phyloP scores from a whole-genome alignment of 1,284 basidiomycete genomes.

The Amylostereum areolatum region DNA sequence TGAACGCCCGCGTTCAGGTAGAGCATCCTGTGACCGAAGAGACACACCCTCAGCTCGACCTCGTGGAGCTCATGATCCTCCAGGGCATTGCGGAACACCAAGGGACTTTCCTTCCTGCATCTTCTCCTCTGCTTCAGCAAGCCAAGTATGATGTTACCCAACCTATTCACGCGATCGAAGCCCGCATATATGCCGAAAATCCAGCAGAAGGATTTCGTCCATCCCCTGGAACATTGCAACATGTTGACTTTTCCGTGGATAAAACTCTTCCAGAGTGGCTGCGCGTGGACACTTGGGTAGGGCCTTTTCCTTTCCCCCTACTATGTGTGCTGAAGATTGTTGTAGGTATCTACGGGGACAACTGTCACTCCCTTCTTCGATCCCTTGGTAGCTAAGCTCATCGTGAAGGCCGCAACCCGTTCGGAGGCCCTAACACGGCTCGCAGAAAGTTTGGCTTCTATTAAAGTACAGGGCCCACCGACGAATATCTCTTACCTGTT shows the following conservation, averaged over 20 bases:
- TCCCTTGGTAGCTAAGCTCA: conserved; percentile 50
- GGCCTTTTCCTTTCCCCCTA: conserved; percentile 4
- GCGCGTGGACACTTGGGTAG: conserved; percentile 52
- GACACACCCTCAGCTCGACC: conserved; percentile 50
- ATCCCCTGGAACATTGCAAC: conserved; percentile 56
- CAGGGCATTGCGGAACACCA: conserved; percentile 39
- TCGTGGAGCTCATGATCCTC: conserved; percentile 62
- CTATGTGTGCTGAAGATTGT: neutral
- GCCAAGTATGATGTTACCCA: conserved; percentile 22
- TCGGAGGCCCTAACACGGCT: conserved; percentile 37
- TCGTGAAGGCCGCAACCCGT: conserved; percentile 38
- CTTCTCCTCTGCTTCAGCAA: conserved; percentile 26
- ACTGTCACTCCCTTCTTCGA: conserved; percentile 52
- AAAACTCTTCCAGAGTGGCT: conserved; percentile 32
- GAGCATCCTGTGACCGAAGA: conserved; percentile 68
- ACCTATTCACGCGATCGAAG: conserved; percentile 50
- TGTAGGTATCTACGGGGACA: conserved; percentile 36
- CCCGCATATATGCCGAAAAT: conserved; percentile 63
- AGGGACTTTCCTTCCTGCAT: conserved; percentile 12
- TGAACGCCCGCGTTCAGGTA: conserved; percentile 68
- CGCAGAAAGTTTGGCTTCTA: conserved; percentile 26
- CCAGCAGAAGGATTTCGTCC: conserved; percentile 54
- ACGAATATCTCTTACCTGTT: conserved; percentile 52
- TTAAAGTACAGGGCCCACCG: conserved; percentile 41
- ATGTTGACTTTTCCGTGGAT: conserved; percentile 36